Evolutionary conservation across 495 filamentous ascomycete genomes (phyloP), one percentile per base, ranked within the genome.

Genomic region (Penicillium samsonianum): DNA sequence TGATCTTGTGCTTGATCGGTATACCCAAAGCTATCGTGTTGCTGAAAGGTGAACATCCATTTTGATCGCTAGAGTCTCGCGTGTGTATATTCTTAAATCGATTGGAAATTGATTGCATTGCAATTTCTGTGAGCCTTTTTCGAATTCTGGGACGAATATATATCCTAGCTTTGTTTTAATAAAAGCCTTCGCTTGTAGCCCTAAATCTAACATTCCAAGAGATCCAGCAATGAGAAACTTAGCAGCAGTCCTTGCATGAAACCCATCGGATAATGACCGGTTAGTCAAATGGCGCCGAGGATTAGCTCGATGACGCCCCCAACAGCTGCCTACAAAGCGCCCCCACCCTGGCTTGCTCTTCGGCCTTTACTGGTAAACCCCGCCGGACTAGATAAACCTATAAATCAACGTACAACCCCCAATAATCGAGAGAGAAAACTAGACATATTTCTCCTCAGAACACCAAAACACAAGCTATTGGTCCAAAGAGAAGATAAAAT

Each of bases 401-500:
- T 38, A 38, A 17, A 38, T 3, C n/a, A 17, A 9, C 16, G 35
- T n/a, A 6, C 6, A 17, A 8, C 7, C 11, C n/a, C 16, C 7
- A 17, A 17, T 38, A 17, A 9, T 38, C 6, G 16, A 38, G 12
- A 38, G 12, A 5, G 0, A 0, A 17, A 38, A 17, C 16, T n/a
- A 8, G 8, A 38, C 16, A n/a, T 14, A 9, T 17, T 1, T 0
- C 35, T 17, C 11, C 33, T 37, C 33, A 35, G 5, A 35, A 5
- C 33, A n/a, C n/a, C 35, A 5, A n/a, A 37, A 37, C 0, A 16
- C 5, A n/a, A 3, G 16, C 2, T 4, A 38, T n/a, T 7, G n/a
- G 9, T 38, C 17, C 20, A 40, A 37, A 50, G 2, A 25, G 4
- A 38, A 26, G 10, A 41, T 12, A 44, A 35, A 52, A 82, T 85